Evolutionary conservation across 306 rosid species (phyloP), one percentile per base, ranked within the genome.

Genomic region (Sechiopsis laciniata): DNA sequence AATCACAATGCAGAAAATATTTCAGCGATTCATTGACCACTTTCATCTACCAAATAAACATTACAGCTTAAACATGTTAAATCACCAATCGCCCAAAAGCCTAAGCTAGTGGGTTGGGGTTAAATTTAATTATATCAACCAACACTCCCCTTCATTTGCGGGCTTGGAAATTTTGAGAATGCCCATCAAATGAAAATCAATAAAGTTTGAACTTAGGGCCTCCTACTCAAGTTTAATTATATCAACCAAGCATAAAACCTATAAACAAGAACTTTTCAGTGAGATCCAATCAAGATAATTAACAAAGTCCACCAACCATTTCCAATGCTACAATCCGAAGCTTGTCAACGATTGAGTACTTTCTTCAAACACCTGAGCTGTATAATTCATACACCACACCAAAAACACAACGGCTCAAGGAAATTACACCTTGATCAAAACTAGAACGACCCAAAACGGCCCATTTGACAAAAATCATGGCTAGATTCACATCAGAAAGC

Each of bases 241-340:
- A 37, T 6, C 45, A 5, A 37, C 8, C 45, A 37, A 37, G 8
- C 10, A 65, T 65, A 40, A 65, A 42, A 65, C 29, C 29, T 10
- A 0, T 19, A 66, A 20, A 4, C 8, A 0, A 37, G 6, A 29
- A 8, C 50, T 5, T 63, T 8, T 63, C 8, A 15, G 51, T 45
- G 56, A 10, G 56, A 50, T 24, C 13, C 7, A 69, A 69, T n/a
- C 15, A 61, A 71, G 55, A 42, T 35, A 53, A 42, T 62, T 75
- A 78, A 57, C 6, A 15, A 8, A 68, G 24, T 15, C 2, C 22
- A 29, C 80, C 37, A 82, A 90, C 96, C 96, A 90, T 90, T 81
- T 53, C 72, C 35, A 76, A 72, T 79, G 26, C 76, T 72, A 67
- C 78, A 80, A 82, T 71, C 61, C 59, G 76, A 82, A 70, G 72